Percentiles rank a stretch among this genome's conserved stretches.
phyloP scores from a whole-genome alignment of 192 early-diverging fungal genomes.

The Thoreauomyces humboldtii region DNA sequence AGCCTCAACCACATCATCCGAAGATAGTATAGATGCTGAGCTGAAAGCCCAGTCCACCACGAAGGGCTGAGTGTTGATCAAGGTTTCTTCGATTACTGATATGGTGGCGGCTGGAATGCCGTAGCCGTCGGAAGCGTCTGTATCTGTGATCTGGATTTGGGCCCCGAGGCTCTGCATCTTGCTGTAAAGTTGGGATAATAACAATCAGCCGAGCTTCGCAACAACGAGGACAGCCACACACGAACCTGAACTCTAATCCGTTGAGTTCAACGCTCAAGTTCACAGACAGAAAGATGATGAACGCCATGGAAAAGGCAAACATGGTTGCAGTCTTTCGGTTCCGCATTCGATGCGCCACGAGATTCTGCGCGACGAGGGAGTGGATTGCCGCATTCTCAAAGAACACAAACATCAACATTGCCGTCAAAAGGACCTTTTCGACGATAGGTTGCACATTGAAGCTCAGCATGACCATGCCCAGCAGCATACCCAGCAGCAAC shows the following conservation, averaged over 20 bases:
- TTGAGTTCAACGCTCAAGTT: slow-evolving; percentile 19
- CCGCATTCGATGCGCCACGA: slow-evolving; percentile 27
- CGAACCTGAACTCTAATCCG: slow-evolving; percentile 21
- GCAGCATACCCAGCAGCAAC: slow-evolving; percentile 25
- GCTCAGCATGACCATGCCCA: slow-evolving; percentile 22
- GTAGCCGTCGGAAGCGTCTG: not conserved
- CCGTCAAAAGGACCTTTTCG: slow-evolving; percentile 4
- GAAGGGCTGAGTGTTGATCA: not conserved
- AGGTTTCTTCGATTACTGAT: not conserved
- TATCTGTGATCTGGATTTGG: not conserved
- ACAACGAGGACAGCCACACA: not conserved
- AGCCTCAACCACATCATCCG: not conserved
- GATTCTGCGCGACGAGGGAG: slow-evolving; percentile 24
- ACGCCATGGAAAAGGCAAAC: slow-evolving; percentile 26
- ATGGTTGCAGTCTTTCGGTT: slow-evolving; percentile 32
- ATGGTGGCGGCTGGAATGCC: not conserved
- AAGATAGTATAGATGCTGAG: not conserved
- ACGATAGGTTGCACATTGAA: slow-evolving; percentile 28
- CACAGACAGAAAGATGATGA: slow-evolving; percentile 30
- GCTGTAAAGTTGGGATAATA: too few relatives aligned
- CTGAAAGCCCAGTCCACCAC: slow-evolving; percentile 24
- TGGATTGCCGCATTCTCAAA: slow-evolving; percentile 22
- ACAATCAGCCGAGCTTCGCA: too few relatives aligned
- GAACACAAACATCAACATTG: slow-evolving; percentile 14
- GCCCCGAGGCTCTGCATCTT: slow-evolving; percentile 6